Percentiles rank a stretch among this genome's conserved stretches.
Conservation (phyloP, 139 green algal species). For the Edaphochlamys debaryana region DNA sequence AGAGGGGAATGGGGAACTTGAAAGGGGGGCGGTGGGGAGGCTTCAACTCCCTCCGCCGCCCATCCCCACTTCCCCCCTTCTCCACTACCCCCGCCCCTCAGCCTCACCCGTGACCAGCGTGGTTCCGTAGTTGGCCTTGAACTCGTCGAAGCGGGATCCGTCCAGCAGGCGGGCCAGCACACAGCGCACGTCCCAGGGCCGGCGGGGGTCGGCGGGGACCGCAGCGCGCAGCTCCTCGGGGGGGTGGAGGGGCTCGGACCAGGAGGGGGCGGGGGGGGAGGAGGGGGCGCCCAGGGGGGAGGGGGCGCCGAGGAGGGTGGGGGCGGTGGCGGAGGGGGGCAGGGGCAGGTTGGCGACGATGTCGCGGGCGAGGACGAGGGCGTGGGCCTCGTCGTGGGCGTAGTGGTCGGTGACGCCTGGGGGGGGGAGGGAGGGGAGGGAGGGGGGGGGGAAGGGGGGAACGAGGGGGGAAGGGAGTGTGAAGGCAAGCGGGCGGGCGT, state of each 20-base stretch:
- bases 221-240: slow-evolving; percentile 67
- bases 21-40: not conserved
- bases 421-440: too few species aligned
- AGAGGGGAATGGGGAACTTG: too few species aligned
- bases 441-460: too few species aligned
- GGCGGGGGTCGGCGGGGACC: slow-evolving; percentile 70
- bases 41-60: not conserved
- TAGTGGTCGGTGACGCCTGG: slow-evolving; percentile 85
- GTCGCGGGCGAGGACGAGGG: slow-evolving; percentile 77
- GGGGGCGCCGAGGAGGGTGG: too few species aligned
- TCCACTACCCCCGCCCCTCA: too few species aligned
- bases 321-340: not conserved
- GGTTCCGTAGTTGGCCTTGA: slow-evolving; percentile 90
- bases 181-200: slow-evolving; percentile 78
- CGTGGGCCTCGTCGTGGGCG: slow-evolving; percentile 88
- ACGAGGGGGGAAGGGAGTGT: too few species aligned
- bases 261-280: slow-evolving; percentile 17
- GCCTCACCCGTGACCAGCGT: slow-evolving; percentile 89
- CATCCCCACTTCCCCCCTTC: too few species aligned
- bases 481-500: too few species aligned
- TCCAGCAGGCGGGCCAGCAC: slow-evolving; percentile 86
- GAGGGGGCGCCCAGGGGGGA: not conserved
- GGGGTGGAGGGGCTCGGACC: slow-evolving; percentile 80
- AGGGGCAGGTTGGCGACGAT: slow-evolving; percentile 62
- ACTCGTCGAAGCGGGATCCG: slow-evolving; percentile 90